Evolutionary conservation across 441 rosid species (phyloP).

Genomic region (Manihot esculenta): DNA sequence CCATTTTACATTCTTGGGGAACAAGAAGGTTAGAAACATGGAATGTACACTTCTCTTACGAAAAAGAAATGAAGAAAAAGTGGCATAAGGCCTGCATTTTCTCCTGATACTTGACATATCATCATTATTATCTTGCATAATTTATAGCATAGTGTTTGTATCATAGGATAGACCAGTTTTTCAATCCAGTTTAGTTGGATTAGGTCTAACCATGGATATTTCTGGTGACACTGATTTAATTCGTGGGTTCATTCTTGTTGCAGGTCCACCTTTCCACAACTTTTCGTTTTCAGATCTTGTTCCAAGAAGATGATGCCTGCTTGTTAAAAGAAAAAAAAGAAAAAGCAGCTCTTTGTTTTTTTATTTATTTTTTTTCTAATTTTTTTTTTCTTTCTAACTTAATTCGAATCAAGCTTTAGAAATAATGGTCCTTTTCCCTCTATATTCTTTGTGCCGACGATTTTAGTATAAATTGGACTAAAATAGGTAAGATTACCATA

Average conservation of each 20-base stretch:
- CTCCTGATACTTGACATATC: too few relatives aligned
- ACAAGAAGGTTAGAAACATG: constrained; percentile 60
- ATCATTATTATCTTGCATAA: neutral
- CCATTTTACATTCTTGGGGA: constrained; percentile 88
- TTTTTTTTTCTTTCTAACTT: neutral
- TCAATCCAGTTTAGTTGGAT: too few relatives aligned
- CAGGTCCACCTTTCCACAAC: constrained; percentile 97
- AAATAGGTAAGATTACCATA: neutral
- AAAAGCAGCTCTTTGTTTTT: neutral
- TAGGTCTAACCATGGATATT: too few relatives aligned
- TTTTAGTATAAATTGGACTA: neutral
- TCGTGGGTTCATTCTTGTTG: constrained; percentile 11
- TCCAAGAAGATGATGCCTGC: constrained; percentile 41
- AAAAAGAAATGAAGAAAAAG: neutral
- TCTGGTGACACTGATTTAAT: neutral
- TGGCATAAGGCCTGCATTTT: too few relatives aligned
- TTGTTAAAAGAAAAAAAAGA: neutral
- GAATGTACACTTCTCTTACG: neutral
- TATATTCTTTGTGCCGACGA: neutral
- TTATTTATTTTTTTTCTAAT: too few relatives aligned
- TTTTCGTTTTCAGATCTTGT: constrained; percentile 69
- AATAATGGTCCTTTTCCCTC: neutral
- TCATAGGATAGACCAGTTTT: neutral
- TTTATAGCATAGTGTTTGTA: neutral
- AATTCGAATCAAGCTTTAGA: neutral